Evolutionary conservation across 768 basidiomycete species (phyloP).

Genomic region (Suillus subaureus): DNA sequence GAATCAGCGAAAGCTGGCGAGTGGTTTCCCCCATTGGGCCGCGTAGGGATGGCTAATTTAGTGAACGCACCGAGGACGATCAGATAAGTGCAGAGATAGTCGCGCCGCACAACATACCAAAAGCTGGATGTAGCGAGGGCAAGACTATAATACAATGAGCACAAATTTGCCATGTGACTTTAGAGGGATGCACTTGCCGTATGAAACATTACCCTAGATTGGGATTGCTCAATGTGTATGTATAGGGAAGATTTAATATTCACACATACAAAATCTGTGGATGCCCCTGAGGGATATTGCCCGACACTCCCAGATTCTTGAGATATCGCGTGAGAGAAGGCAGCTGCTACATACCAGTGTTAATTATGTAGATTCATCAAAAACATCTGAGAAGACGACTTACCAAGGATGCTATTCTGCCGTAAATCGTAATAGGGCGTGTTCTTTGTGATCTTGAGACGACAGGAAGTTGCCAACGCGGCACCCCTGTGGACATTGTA

Average conservation of each 20-base stretch:
- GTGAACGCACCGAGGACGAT: conserved; percentile 17
- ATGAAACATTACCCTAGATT: conserved; percentile 71
- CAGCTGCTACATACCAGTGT: conserved; percentile 43
- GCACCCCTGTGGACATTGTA: conserved; percentile 53
- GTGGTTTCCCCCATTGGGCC: conserved; percentile 73
- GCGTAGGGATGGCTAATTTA: conserved; percentile 67
- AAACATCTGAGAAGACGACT: conserved; percentile 17
- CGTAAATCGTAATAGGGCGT: conserved; percentile 55
- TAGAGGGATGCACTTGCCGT: conserved; percentile 45
- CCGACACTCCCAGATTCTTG: conserved; percentile 43
- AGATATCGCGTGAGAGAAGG: conserved; percentile 50
- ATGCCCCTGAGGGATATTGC: conserved; percentile 51
- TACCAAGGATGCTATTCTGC: conserved; percentile 61
- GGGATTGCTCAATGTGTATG: conserved; percentile 16
- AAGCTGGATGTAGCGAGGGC: conserved; percentile 66
- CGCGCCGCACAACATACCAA: conserved; percentile 41
- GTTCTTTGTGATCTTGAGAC: conserved; percentile 44
- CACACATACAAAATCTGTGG: conserved; percentile 75
- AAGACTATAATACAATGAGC: conserved; percentile 42
- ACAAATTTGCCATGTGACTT: conserved; percentile 17
- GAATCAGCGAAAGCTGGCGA: conserved; percentile 66
- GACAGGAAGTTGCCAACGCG: conserved; percentile 62
- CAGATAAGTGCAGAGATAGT: conserved; percentile 26
- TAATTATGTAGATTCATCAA: conserved; percentile 5
- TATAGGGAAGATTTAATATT: conserved; percentile 7